Conservation (phyloP, 352 stramenopile genomes). For the Blastocystis sp. region DNA sequence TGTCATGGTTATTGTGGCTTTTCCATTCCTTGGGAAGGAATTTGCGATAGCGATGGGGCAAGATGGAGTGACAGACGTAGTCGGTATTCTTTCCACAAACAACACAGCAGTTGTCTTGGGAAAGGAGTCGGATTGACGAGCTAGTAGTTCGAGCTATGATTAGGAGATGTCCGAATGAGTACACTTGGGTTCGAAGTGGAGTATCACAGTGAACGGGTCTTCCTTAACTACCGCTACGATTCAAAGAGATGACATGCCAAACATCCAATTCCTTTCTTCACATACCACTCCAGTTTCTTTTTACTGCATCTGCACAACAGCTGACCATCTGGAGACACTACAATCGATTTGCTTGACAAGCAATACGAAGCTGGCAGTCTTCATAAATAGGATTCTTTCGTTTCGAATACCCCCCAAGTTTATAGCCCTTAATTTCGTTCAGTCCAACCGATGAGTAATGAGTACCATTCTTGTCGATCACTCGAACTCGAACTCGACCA, state of each 20-base stretch:
- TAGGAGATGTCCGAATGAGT: neutral
- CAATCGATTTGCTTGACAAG: neutral
- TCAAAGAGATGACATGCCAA: neutral
- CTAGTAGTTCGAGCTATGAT: neutral
- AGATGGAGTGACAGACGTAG: constrained; percentile 58
- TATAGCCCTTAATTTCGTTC: neutral
- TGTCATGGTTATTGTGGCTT: constrained; percentile 56
- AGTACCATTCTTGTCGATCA: constrained; percentile 17
- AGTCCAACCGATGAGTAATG: neutral
- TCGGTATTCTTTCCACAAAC: constrained; percentile 28
- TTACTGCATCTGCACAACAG: constrained; percentile 24
- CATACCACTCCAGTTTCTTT: constrained; percentile 49
- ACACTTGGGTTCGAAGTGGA: constrained; percentile 47
- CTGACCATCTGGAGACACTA: constrained; percentile 27
- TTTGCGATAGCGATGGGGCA: constrained; percentile 36
- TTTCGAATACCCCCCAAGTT: neutral
- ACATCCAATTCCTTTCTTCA: constrained; percentile 13
- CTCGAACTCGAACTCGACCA: neutral
- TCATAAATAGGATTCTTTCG: constrained; percentile 32
- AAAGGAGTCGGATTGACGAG: neutral
- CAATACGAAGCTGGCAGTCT: neutral
- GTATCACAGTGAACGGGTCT: neutral
- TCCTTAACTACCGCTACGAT: neutral
- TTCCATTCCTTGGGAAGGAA: constrained; percentile 47
- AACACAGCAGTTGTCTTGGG: constrained; percentile 33